These are phyloP conservation scores for Aquilaria sinensis DNA, from an alignment of 345 rosid species.

Conservation along the genomic window DNA sequence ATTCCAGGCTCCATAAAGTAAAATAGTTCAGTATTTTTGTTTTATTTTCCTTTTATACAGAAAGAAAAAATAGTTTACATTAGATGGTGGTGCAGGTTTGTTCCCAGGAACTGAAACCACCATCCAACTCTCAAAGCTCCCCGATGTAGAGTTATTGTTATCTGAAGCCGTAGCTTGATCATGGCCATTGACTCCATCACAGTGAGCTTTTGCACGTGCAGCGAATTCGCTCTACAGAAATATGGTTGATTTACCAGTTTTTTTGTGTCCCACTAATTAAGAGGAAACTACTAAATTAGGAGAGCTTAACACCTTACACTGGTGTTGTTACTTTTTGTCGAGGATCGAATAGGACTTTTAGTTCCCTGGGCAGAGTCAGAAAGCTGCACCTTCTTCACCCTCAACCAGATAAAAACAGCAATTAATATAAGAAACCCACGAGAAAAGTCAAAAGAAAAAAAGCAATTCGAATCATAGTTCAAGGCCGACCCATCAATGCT, in stretches of 20 bases:
- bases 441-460: background rate
- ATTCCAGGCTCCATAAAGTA: too few species aligned
- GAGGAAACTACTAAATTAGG: slow-evolving; percentile 6
- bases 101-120: slow-evolving; percentile 67
- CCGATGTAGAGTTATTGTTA: slow-evolving; percentile 23
- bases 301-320: slow-evolving; percentile 34
- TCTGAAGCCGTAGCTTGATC: slow-evolving; percentile 41
- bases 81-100: slow-evolving; percentile 74
- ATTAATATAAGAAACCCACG: background rate
- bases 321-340: slow-evolving; percentile 43
- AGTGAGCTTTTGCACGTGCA: slow-evolving; percentile 20
- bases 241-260: slow-evolving; percentile 2
- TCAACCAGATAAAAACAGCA: slow-evolving; percentile 17
- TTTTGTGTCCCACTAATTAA: background rate
- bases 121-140: slow-evolving; percentile 83
- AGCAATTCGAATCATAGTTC: slow-evolving; percentile 52
- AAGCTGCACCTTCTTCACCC: slow-evolving; percentile 96
- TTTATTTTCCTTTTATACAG: too few species aligned
- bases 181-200: slow-evolving; percentile 47
- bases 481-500: slow-evolving; percentile 42
- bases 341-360: slow-evolving; percentile 72
- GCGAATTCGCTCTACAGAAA: slow-evolving; percentile 44
- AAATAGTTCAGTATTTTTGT: too few species aligned
- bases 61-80: slow-evolving; percentile 31
- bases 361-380: slow-evolving; percentile 66